These are phyloP conservation scores for Pyrenula massariospora DNA, from an alignment of 495 filamentous ascomycete species.

Conservation along the genomic window DNA sequence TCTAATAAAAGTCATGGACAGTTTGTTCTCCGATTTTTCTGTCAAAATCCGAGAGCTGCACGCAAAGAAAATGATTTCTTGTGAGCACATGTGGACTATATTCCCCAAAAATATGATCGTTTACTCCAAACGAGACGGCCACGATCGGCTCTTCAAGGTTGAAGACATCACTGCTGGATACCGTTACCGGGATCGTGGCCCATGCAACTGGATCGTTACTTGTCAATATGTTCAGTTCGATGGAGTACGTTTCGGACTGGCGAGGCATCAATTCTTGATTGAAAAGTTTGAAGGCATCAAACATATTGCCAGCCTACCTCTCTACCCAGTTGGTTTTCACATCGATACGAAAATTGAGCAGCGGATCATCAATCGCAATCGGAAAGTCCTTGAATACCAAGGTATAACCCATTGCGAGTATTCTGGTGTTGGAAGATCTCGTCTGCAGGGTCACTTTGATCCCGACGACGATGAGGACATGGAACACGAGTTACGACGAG, in stretches of 20 bases:
- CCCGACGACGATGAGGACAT: not conserved
- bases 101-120: slow-evolving; percentile 21
- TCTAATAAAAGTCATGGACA: slow-evolving; percentile 20
- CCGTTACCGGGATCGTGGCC: not conserved
- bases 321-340: slow-evolving; percentile 21
- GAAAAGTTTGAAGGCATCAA: slow-evolving; percentile 13
- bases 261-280: slow-evolving; percentile 9
- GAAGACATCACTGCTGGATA: slow-evolving; percentile 2
- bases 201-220: slow-evolving; percentile 8
- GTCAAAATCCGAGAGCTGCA: slow-evolving; percentile 15
- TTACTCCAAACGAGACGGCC: slow-evolving; percentile 15
- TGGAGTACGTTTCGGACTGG: slow-evolving; percentile 17
- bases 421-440: slow-evolving; percentile 16
- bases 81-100: slow-evolving; percentile 22
- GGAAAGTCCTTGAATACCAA: slow-evolving; percentile 20
- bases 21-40: slow-evolving; percentile 21
- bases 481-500: no score
- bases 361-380: slow-evolving; percentile 13
- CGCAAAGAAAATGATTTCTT: slow-evolving; percentile 15
- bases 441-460: no score
- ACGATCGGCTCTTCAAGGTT: slow-evolving; percentile 20
- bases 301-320: slow-evolving; percentile 14
- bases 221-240: slow-evolving; percentile 18
- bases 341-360: slow-evolving; percentile 7
- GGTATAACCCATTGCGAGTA: slow-evolving; percentile 20